Evolutionary conservation across 2,329 filamentous ascomycete species (phyloP).

Genomic region (Diaporthe humulicola): DNA sequence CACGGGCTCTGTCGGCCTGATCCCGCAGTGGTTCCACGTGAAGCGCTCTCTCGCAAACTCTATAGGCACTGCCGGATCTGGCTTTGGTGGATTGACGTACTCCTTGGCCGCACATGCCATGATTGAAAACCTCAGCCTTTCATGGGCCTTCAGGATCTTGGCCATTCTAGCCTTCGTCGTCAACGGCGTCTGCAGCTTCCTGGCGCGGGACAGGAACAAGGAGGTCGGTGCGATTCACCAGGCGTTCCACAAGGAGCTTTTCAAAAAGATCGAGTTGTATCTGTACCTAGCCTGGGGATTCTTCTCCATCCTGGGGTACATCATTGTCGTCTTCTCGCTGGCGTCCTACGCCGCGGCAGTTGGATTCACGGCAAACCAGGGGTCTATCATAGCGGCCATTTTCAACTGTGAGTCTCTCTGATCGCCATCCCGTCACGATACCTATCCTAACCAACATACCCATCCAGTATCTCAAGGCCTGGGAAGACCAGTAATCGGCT

Average conservation of each 20-base stretch:
- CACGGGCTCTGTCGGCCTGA: slow-evolving; percentile 75
- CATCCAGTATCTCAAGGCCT: slow-evolving; percentile 69
- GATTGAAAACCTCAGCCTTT: slow-evolving; percentile 73
- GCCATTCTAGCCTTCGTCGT: slow-evolving; percentile 74
- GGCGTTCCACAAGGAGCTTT: slow-evolving; percentile 74
- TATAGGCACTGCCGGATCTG: slow-evolving; percentile 76
- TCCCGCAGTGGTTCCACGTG: slow-evolving; percentile 81
- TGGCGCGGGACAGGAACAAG: slow-evolving; percentile 80
- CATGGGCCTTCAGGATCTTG: slow-evolving; percentile 76
- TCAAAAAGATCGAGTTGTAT: slow-evolving; percentile 73
- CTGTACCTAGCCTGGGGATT: slow-evolving; percentile 77
- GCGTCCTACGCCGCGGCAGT: slow-evolving; percentile 79
- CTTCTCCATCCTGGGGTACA: slow-evolving; percentile 80
- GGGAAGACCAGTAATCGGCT: slow-evolving; percentile 79
- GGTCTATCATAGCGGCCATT: slow-evolving; percentile 78
- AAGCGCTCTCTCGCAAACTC: slow-evolving; percentile 78
- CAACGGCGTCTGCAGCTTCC: slow-evolving; percentile 72
- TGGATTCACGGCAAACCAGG: slow-evolving; percentile 76
- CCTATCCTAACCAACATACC: background rate
- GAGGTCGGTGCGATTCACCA: slow-evolving; percentile 75
- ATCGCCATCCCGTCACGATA: background rate
- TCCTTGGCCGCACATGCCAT: slow-evolving; percentile 77
- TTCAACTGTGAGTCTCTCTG: slow-evolving; percentile 70
- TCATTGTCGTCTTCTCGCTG: slow-evolving; percentile 82
- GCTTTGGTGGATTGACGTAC: slow-evolving; percentile 80